Evolutionary conservation across 2,329 filamentous ascomycete genomes (phyloP).

Genomic region (Trichoderma afroharzianum): DNA sequence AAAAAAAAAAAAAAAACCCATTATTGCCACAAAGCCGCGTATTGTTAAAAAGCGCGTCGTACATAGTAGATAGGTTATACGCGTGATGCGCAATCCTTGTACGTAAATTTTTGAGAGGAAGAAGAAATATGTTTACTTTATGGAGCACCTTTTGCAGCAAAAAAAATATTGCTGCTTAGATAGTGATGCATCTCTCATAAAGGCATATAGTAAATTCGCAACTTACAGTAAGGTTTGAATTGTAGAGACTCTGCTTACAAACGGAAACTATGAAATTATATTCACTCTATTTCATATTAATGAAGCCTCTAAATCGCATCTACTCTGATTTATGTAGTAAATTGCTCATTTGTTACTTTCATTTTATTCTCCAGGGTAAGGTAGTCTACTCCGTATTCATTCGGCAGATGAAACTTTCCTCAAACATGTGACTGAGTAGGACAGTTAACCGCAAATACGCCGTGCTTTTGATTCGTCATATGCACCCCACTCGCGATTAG

Average conservation of each 20-base stretch:
- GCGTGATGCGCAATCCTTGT: not conserved
- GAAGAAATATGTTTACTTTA: too few relatives aligned
- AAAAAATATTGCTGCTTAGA: too few relatives aligned
- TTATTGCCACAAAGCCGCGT: not conserved
- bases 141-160: too few relatives aligned
- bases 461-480: not conserved
- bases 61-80: not conserved
- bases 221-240: too few relatives aligned
- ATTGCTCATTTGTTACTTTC: not conserved
- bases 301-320: not conserved
- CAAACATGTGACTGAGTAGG: not conserved
- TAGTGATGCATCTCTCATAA: too few relatives aligned
- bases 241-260: too few relatives aligned
- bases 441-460: not conserved
- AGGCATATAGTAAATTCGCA: too few relatives aligned
- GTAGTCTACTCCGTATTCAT: not conserved
- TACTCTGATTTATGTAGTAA: not conserved
- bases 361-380: not conserved
- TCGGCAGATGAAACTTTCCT: not conserved
- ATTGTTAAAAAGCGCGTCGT: not conserved
- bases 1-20: too few relatives aligned
- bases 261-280: too few relatives aligned
- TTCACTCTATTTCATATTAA: not conserved
- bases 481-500: not conserved
- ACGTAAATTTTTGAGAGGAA: too few relatives aligned